phyloP scores from a whole-genome alignment of 2,329 filamentous ascomycete species.

The Venturia nashicola region DNA sequence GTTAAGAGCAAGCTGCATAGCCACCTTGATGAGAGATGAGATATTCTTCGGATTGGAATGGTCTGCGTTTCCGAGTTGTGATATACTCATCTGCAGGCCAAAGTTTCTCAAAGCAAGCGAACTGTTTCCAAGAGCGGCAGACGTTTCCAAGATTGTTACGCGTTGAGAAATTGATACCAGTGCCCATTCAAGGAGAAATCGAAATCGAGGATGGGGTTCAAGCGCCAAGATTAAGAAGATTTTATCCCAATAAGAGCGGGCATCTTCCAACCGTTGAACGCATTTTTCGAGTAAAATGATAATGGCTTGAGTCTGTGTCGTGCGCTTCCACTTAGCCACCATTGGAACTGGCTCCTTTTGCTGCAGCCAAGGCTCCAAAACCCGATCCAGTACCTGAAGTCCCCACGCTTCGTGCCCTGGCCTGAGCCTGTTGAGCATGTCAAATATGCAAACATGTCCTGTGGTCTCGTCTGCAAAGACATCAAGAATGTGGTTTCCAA shows the following conservation, averaged over 20 bases:
- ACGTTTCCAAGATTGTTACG: conserved; percentile 17
- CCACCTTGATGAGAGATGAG: conserved; percentile 35
- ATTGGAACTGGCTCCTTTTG: conserved; percentile 32
- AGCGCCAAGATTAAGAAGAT: conserved; percentile 29
- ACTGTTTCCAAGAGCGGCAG: neutral
- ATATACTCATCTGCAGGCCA: conserved; percentile 11
- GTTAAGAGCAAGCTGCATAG: conserved; percentile 28
- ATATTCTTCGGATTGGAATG: conserved; percentile 35
- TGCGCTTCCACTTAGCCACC: conserved; percentile 36
- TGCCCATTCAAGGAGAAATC: conserved; percentile 36
- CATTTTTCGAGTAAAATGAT: conserved; percentile 27
- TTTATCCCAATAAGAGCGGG: conserved; percentile 15
- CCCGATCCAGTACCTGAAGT: conserved; percentile 1
- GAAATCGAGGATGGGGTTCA: conserved; percentile 35
- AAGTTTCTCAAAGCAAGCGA: conserved; percentile 18
- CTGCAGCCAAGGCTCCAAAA: conserved; percentile 30
- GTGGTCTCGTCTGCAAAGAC: conserved; percentile 33
- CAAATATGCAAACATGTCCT: conserved; percentile 33
- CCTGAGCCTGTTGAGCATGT: conserved; percentile 29
- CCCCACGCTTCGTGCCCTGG: neutral
- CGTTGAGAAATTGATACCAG: conserved; percentile 28
- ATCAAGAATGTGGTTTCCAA: conserved; percentile 24
- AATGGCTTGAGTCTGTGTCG: conserved; percentile 34
- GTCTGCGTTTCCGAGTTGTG: conserved; percentile 23
- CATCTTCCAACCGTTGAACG: conserved; percentile 9